phyloP scores from a whole-genome alignment of 1,139 yeast species.

The Zygosaccharomyces pseudobailii region DNA sequence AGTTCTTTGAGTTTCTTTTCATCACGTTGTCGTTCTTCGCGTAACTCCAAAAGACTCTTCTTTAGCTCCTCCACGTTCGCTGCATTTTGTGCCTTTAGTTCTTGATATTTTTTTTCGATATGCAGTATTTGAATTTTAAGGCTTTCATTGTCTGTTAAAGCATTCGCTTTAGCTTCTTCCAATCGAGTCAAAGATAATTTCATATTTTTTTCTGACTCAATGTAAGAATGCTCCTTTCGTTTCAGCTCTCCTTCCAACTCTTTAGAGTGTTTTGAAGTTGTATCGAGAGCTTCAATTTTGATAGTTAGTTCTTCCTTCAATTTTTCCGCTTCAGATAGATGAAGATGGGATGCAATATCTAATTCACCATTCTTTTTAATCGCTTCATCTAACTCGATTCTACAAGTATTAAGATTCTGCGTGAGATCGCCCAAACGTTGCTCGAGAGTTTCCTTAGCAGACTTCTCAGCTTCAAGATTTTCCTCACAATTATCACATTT shows the following conservation, averaged over 20 bases:
- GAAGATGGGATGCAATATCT: background rate
- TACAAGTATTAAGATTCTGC: background rate
- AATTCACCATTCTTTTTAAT: slow-evolving; percentile 5
- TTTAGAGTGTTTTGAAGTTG: background rate
- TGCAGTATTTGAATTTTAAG: background rate
- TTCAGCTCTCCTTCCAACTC: background rate
- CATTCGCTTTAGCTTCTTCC: background rate
- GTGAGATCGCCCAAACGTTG: background rate
- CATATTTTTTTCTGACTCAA: background rate
- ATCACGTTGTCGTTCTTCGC: background rate
- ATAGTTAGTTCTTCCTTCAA: slow-evolving; percentile 4
- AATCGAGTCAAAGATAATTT: background rate
- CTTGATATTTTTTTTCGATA: background rate
- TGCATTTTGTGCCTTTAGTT: background rate
- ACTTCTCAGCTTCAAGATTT: background rate
- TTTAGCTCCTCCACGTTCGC: background rate
- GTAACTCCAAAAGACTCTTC: background rate
- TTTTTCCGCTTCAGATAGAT: background rate
- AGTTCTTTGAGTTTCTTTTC: background rate
- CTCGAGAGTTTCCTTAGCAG: slow-evolving; percentile 1
- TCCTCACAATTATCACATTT: slow-evolving; percentile 2
- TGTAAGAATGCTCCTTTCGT: background rate
- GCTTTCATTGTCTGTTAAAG: slow-evolving; percentile 1
- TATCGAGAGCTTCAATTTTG: background rate
- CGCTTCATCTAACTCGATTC: slow-evolving; percentile 7